Evolutionary conservation across 2,329 filamentous ascomycete genomes (phyloP), one percentile per base, ranked within the genome.

Genomic region (Chaetomium globosum): DNA sequence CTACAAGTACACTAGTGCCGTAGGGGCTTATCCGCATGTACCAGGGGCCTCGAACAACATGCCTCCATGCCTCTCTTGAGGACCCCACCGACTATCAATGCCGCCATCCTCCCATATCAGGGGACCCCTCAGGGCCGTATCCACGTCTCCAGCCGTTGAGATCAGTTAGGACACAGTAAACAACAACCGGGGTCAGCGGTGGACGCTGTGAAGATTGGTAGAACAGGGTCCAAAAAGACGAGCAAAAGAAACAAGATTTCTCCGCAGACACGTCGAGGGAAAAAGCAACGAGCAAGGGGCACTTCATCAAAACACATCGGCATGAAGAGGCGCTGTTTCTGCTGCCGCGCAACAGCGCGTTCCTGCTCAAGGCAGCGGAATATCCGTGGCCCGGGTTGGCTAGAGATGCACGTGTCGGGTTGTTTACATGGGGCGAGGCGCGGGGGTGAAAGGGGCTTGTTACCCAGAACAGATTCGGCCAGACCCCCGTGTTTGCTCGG

Each of bases 261-360:
- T 7, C 16, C 4, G 39, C 16, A 43, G 39, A 43, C 39, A 43
- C 16, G 39, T 43, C 39, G 39, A 43, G 16, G 39, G 39, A 2
- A 5, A 19, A 33, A 33, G 30, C 36, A 36, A 36, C 53, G 66
- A 64, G 49, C 30, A 65, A 36, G 61, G 43, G 48, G 64, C 49
- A 56, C 31, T 21, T 54, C 59, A 61, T 60, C 66, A 69, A 63
- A 61, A 61, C 23, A 57, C 64, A 60, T 26, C 16, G 39, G 5
- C 46, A 30, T 21, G 39, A 64, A 26, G 7, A 59, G 6, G 39
- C 53, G 61, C 53, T 58, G 23, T 64, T 60, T 57, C 31, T 65
- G 48, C 51, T 63, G 33, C 56, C 28, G 28, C 51, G 36, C 59
- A 48, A 53, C 33, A 30, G 19, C 46, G 52, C 33, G 31, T 51